A percentile compares a stretch with the other conserved stretches of the same genome.
phyloP scores from a whole-genome alignment of 2,329 filamentous ascomycete genomes.

The Bimuria novae-zelandiae region DNA sequence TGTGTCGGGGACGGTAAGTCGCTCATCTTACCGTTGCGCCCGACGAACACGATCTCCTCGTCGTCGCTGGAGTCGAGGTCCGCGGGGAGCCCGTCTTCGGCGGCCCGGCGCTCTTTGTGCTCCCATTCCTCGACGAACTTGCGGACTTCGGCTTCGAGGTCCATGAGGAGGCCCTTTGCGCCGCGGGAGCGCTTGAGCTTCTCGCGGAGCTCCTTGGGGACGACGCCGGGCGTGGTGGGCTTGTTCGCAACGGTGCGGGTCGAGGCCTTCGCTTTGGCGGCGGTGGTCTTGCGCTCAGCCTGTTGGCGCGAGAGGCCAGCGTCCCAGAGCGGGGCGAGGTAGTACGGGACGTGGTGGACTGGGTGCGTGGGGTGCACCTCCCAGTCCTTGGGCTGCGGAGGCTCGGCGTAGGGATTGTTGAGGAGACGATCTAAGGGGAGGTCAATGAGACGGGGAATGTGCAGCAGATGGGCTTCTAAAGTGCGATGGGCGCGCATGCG shows the following conservation, averaged over 20 bases:
- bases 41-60: conserved; percentile 92
- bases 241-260: conserved; percentile 45
- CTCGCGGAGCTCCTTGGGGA: conserved; percentile 80
- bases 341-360: conserved; percentile 80
- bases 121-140: conserved; percentile 70
- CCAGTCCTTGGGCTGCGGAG: conserved; percentile 83
- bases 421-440: conserved; percentile 72
- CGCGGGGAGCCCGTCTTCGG: conserved; percentile 50
- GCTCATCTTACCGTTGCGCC: conserved; percentile 67
- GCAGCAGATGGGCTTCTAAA: neutral
- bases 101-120: conserved; percentile 56
- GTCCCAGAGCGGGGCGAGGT: conserved; percentile 86
- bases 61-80: conserved; percentile 63
- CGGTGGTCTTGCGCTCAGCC: conserved; percentile 49
- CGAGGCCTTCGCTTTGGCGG: conserved; percentile 39
- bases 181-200: conserved; percentile 80
- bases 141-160: conserved; percentile 83
- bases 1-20: conserved; percentile 57
- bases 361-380: conserved; percentile 80
- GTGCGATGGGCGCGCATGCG: no score
- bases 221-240: conserved; percentile 53
- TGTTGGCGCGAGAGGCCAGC: conserved; percentile 52
- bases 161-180: conserved; percentile 78
- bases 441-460: conserved; percentile 1
- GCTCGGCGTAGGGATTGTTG: conserved; percentile 82